Evolutionary conservation across 202 grass and related monocot genomes (phyloP).

Genomic region (Schoenoplectus triqueter): DNA sequence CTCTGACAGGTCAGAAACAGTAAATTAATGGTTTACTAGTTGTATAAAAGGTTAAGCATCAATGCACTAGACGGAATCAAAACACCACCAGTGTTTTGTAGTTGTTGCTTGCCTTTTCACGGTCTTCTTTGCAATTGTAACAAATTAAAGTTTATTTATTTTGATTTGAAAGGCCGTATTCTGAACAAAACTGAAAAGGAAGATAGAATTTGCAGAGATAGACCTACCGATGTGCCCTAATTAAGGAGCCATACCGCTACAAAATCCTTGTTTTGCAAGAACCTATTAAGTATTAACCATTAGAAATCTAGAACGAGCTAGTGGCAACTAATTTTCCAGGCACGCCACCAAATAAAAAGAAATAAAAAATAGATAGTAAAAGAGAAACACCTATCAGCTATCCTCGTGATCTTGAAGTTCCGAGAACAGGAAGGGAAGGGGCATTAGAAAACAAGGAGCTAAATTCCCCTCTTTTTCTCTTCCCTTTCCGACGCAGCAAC

Average conservation of each 20-base stretch:
- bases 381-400: conserved; percentile 38
- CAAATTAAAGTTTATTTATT: background rate
- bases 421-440: conserved; percentile 26
- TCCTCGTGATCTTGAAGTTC: conserved; percentile 38
- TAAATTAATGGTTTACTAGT: background rate
- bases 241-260: background rate
- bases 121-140: background rate
- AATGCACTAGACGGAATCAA: background rate
- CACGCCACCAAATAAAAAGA: background rate
- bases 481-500: background rate
- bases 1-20: background rate
- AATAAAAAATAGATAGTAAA: background rate
- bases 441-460: conserved; percentile 25
- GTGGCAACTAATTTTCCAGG: background rate
- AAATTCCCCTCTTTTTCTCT: conserved; percentile 42
- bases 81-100: background rate
- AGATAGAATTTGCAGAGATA: background rate
- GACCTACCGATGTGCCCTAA: conserved; percentile 16
- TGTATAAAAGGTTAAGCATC: background rate
- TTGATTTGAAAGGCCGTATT: background rate
- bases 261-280: too few species aligned
- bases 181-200: background rate
- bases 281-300: too few species aligned
- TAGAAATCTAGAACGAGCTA: too few species aligned
- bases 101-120: background rate